phyloP scores from a whole-genome alignment of 352 stramenopile species.

The Phytophthora agathidicida region DNA sequence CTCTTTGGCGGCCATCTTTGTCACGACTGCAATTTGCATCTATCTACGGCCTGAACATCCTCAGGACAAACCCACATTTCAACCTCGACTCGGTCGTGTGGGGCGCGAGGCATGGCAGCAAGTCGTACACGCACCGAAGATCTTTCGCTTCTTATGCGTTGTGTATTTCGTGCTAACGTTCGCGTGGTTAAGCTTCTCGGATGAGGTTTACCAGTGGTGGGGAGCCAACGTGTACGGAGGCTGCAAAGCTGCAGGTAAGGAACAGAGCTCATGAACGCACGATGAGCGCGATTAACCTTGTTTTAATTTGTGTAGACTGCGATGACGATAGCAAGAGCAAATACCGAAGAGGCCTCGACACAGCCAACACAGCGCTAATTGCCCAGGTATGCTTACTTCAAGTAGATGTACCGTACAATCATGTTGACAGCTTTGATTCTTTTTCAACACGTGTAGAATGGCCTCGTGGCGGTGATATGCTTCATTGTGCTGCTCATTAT shows the following conservation, averaged over 20 bases:
- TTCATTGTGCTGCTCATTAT: slow-evolving; percentile 62
- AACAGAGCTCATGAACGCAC: too few relatives aligned
- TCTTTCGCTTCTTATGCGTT: slow-evolving; percentile 74
- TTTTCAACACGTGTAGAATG: slow-evolving; percentile 47
- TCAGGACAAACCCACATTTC: slow-evolving; percentile 56
- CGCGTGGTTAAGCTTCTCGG: slow-evolving; percentile 74
- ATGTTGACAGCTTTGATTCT: too few relatives aligned
- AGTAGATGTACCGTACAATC: too few relatives aligned
- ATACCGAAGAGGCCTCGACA: slow-evolving; percentile 65
- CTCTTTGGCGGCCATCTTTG: slow-evolving; percentile 53
- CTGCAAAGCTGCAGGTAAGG: slow-evolving; percentile 55
- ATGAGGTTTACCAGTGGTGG: slow-evolving; percentile 82
- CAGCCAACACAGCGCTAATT: slow-evolving; percentile 65
- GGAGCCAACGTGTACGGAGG: slow-evolving; percentile 68
- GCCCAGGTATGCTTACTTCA: slow-evolving; percentile 49
- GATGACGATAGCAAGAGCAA: slow-evolving; percentile 32
- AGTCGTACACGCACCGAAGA: slow-evolving; percentile 62
- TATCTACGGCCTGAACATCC: slow-evolving; percentile 67
- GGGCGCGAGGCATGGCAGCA: slow-evolving; percentile 64
- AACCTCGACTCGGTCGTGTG: slow-evolving; percentile 59
- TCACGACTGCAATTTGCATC: slow-evolving; percentile 56
- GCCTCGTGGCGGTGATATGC: slow-evolving; percentile 56
- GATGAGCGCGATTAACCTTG: too few relatives aligned
- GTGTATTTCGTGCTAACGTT: slow-evolving; percentile 81
- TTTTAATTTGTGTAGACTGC: slow-evolving; percentile 37